Conservation (phyloP, 2,329 filamentous ascomycete species). For the Fusarium sp. region DNA sequence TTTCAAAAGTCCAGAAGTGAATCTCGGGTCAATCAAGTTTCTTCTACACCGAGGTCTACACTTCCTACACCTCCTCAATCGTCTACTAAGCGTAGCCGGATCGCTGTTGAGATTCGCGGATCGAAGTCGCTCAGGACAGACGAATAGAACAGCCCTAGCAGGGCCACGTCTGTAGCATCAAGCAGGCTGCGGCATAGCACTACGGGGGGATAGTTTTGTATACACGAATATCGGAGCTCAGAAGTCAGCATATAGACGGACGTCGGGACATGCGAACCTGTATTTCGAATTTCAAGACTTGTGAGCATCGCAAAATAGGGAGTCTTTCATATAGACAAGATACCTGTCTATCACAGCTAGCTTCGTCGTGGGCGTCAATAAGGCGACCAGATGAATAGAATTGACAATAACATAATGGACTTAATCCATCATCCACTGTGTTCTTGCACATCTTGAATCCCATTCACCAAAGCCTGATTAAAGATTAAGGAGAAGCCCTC, state of each 20-base stretch:
- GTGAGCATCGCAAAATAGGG: background rate
- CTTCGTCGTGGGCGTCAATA: background rate
- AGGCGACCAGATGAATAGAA: background rate
- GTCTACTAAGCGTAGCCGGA: constrained; percentile 3
- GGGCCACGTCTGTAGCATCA: background rate
- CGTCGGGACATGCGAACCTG: background rate
- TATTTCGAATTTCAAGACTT: background rate
- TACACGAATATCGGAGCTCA: background rate
- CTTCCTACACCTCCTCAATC: background rate
- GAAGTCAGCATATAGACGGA: background rate
- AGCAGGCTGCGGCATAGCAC: constrained; percentile 26
- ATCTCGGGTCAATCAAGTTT: background rate
- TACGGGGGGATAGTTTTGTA: background rate
- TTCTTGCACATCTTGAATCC: background rate
- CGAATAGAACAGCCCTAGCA: background rate
- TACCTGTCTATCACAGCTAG: background rate
- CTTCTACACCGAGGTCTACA: background rate
- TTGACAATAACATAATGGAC: background rate
- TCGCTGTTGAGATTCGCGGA: constrained; percentile 18
- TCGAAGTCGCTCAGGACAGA: constrained; percentile 10
- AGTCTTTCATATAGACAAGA: background rate
- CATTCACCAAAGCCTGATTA: background rate
- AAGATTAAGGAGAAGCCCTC: background rate
- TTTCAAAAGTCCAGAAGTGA: constrained; percentile 8
- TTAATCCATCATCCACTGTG: background rate